phyloP scores from a whole-genome alignment of 345 rosid genomes.

The Citrus unshiu region DNA sequence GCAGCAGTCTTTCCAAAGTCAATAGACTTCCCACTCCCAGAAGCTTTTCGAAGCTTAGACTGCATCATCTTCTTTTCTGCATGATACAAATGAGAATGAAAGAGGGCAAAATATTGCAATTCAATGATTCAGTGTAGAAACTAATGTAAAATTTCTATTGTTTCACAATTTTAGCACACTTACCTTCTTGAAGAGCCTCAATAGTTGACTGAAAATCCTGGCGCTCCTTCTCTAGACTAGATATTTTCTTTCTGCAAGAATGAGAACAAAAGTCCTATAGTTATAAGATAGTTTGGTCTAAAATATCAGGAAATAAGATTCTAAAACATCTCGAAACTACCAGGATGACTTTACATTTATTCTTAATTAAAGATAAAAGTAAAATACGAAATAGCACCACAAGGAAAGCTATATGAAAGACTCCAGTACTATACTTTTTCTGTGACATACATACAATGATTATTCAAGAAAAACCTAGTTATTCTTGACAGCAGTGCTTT shows the following conservation, averaged over 20 bases:
- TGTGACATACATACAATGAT: background rate
- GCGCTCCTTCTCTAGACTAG: conserved; percentile 82
- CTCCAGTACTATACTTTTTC: background rate
- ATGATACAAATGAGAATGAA: conserved; percentile 8
- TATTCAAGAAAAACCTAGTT: background rate
- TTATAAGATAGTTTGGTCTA: background rate
- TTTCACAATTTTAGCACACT: conserved; percentile 4
- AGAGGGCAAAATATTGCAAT: conserved; percentile 7
- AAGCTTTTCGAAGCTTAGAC: conserved; percentile 77
- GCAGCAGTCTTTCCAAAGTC: conserved; percentile 35
- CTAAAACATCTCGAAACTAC: background rate
- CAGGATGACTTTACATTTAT: background rate
- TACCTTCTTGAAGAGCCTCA: conserved; percentile 93
- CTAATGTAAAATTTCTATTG: background rate
- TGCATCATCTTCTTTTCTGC: conserved; percentile 95
- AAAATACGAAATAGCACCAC: background rate
- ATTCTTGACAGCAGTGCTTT: background rate
- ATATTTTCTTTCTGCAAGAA: conserved; percentile 72
- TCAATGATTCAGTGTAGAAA: background rate
- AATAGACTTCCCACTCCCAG: conserved; percentile 46
- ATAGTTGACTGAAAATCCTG: conserved; percentile 83
- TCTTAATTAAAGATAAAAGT: background rate
- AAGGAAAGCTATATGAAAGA: background rate
- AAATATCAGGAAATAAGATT: conserved; percentile 4
- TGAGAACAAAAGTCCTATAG: conserved; percentile 5